These are phyloP conservation scores for Xanthoconium purpureum DNA, from an alignment of 768 basidiomycete genomes.

Conservation along the genomic window DNA sequence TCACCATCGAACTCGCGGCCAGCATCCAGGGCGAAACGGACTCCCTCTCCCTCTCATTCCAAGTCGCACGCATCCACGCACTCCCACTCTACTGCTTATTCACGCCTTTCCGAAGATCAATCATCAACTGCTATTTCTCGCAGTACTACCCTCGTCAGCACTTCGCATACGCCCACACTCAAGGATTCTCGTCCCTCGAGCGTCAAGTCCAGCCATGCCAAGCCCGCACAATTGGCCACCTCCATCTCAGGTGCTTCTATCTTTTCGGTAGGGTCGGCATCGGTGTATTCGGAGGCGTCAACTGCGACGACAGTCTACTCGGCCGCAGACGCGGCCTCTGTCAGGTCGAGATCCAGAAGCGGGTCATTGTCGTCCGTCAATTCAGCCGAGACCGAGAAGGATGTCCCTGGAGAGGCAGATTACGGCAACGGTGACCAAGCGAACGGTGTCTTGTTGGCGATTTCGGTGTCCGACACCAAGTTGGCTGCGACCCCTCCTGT, in stretches of 20 bases:
- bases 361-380: slow-evolving; percentile 12
- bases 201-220: slow-evolving; percentile 15
- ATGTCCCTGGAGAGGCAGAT: slow-evolving; percentile 9
- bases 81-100: slow-evolving; percentile 17
- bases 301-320: slow-evolving; percentile 25
- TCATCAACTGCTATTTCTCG: not conserved
- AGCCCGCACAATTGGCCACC: slow-evolving; percentile 16
- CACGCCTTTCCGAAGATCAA: slow-evolving; percentile 16
- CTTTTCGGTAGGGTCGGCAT: slow-evolving; percentile 26
- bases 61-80: slow-evolving; percentile 14
- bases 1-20: slow-evolving; percentile 20
- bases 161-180: not conserved
- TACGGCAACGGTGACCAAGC: slow-evolving; percentile 8
- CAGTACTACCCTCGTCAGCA: slow-evolving; percentile 1
- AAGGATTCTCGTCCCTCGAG: not conserved
- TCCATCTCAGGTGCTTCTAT: slow-evolving; percentile 29
- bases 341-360: slow-evolving; percentile 4
- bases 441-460: not conserved
- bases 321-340: slow-evolving; percentile 3
- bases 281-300: slow-evolving; percentile 28
- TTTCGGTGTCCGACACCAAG: slow-evolving; percentile 5
- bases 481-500: not conserved
- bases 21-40: slow-evolving; percentile 14
- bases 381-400: slow-evolving; percentile 19
- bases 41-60: slow-evolving; percentile 16